phyloP scores from a whole-genome alignment of 805 yeast genomes.

The Wickerhamomyces chambardii region DNA sequence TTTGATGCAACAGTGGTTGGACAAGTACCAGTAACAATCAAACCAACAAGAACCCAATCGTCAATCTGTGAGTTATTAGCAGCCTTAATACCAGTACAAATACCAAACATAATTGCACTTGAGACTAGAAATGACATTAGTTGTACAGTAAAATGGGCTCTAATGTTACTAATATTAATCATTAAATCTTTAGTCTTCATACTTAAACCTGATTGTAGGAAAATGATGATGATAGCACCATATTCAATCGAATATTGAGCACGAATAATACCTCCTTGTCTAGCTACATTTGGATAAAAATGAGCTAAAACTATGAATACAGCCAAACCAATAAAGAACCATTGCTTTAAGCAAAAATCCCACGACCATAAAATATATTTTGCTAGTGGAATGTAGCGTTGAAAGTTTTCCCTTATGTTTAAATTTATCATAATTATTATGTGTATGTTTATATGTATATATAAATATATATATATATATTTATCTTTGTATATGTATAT shows the following conservation, averaged over 20 bases:
- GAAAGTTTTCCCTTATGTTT: too few relatives aligned
- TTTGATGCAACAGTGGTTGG: slow-evolving; percentile 92
- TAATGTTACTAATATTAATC: slow-evolving; percentile 64
- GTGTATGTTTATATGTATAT: too few relatives aligned
- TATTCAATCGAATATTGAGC: slow-evolving; percentile 76
- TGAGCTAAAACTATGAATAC: slow-evolving; percentile 68
- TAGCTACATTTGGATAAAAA: slow-evolving; percentile 75
- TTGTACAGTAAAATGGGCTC: slow-evolving; percentile 71
- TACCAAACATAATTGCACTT: slow-evolving; percentile 61
- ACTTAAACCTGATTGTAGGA: slow-evolving; percentile 71
- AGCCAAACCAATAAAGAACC: slow-evolving; percentile 74
- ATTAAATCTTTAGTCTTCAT: slow-evolving; percentile 58
- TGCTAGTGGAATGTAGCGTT: too few relatives aligned
- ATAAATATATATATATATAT: too few relatives aligned
- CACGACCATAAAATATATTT: not conserved
- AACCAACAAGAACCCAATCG: slow-evolving; percentile 72
- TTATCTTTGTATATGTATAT: too few relatives aligned
- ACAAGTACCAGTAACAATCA: slow-evolving; percentile 76
- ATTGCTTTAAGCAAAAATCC: slow-evolving; percentile 27
- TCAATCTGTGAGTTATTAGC: slow-evolving; percentile 54
- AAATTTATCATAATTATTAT: too few relatives aligned
- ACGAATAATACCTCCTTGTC: slow-evolving; percentile 68
- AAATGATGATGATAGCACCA: slow-evolving; percentile 82
- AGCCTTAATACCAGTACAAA: slow-evolving; percentile 54
- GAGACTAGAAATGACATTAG: slow-evolving; percentile 65